phyloP scores from a whole-genome alignment of 1,139 yeast genomes.

The Suzukiozyma palmioleophila region DNA sequence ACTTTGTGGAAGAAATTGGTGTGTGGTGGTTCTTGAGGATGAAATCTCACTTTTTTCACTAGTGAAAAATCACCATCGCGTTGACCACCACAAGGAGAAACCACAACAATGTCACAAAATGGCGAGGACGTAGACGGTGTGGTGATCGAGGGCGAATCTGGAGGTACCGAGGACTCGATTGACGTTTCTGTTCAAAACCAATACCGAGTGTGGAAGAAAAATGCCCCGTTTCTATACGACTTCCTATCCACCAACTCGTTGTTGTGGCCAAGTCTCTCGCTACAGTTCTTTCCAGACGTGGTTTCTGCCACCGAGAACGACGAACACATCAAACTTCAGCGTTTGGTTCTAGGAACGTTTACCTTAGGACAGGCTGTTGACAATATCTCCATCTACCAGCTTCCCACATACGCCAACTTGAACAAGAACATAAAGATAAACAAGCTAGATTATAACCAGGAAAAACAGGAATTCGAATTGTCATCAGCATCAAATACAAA shows the following conservation, averaged over 20 bases:
- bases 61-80: no score
- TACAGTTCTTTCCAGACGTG: constrained; percentile 55
- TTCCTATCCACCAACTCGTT: constrained; percentile 46
- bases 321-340: constrained; percentile 20
- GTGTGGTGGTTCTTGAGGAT: background rate
- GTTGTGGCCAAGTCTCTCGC: constrained; percentile 53
- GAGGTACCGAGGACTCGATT: constrained; percentile 10
- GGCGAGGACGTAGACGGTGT: constrained; percentile 6
- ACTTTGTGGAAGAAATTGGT: background rate
- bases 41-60: background rate
- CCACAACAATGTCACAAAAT: constrained; percentile 2
- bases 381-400: constrained; percentile 34
- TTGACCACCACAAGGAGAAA: background rate
- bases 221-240: constrained; percentile 48
- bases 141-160: background rate
- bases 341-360: constrained; percentile 39
- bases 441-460: constrained; percentile 33
- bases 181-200: constrained; percentile 26
- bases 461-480: constrained; percentile 40
- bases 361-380: constrained; percentile 43
- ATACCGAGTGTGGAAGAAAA: constrained; percentile 53
- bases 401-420: constrained; percentile 31
- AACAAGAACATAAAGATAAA: constrained; percentile 29
- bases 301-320: constrained; percentile 12
- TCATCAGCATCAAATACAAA: constrained; percentile 24